Percentiles rank a stretch among this genome's conserved stretches.
These are phyloP conservation scores for Phlebopus sp. DNA, from an alignment of 1,284 basidiomycete genomes.

Conservation along the genomic window DNA sequence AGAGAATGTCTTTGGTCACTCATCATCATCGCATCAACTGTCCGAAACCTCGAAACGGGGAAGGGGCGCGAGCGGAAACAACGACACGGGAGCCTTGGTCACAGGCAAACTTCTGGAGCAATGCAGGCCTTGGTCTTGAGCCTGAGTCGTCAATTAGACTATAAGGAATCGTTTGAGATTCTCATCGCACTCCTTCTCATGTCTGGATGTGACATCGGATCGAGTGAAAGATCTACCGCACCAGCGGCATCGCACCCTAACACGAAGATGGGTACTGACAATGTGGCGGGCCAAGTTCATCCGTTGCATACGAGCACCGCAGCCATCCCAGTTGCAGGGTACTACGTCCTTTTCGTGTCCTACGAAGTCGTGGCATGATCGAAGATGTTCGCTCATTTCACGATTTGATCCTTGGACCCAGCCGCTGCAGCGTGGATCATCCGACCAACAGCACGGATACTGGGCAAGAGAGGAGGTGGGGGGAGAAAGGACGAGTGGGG, in stretches of 20 bases:
- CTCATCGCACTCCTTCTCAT: slow-evolving; percentile 20
- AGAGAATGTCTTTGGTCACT: too few species aligned
- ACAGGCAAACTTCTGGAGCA: too few species aligned
- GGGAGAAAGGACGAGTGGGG: slow-evolving; percentile 4
- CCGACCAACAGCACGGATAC: slow-evolving; percentile 21
- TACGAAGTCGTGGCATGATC: slow-evolving; percentile 18
- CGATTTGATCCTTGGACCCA: slow-evolving; percentile 26
- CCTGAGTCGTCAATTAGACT: too few species aligned
- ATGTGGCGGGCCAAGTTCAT: slow-evolving; percentile 30
- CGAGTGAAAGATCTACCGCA: slow-evolving; percentile 25
- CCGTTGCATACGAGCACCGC: slow-evolving; percentile 21
- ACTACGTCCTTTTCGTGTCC: slow-evolving; percentile 27
- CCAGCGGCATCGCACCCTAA: slow-evolving; percentile 21
- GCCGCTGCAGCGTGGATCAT: slow-evolving; percentile 22
- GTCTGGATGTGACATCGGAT: slow-evolving; percentile 27
- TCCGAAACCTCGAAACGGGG: too few species aligned
- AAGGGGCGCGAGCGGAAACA: too few species aligned
- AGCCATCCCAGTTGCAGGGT: slow-evolving; percentile 23
- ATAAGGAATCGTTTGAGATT: not conserved
- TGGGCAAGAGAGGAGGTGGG: not conserved
- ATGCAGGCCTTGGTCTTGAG: too few species aligned
- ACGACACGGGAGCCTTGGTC: too few species aligned
- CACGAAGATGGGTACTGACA: slow-evolving; percentile 27
- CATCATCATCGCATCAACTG: too few species aligned
- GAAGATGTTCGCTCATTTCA: slow-evolving; percentile 28